Evolutionary conservation across 768 basidiomycete species (phyloP).

Genomic region (Kockovaella imperatae): DNA sequence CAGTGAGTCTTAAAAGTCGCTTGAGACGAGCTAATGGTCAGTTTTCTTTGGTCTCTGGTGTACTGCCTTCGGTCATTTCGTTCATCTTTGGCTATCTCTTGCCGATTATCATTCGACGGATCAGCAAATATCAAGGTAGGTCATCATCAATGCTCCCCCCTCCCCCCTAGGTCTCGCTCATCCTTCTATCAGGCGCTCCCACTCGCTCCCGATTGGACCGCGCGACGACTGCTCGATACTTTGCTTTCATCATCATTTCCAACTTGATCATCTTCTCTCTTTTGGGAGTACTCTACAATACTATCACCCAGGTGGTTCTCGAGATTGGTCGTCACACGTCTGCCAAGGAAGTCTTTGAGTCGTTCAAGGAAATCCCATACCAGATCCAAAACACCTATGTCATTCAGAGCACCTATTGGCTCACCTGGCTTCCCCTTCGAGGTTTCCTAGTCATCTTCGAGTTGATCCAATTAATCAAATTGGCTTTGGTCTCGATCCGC

Average conservation of each 20-base stretch:
- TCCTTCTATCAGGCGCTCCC: constrained; percentile 53
- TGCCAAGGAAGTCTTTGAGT: constrained; percentile 49
- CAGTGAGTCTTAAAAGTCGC: constrained; percentile 17
- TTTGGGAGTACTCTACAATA: constrained; percentile 72
- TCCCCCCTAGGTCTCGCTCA: no score
- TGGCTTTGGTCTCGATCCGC: constrained; percentile 49
- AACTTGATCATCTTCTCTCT: constrained; percentile 91
- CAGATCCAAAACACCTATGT: constrained; percentile 80
- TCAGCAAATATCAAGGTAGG: constrained; percentile 62
- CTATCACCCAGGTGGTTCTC: constrained; percentile 46
- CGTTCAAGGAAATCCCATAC: constrained; percentile 32
- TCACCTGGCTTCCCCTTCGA: constrained; percentile 88
- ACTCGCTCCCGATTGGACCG: constrained; percentile 78
- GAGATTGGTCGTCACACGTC: constrained; percentile 52
- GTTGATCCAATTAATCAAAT: constrained; percentile 86
- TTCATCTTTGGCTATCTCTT: constrained; percentile 83
- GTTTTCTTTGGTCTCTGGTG: constrained; percentile 84
- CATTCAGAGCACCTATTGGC: constrained; percentile 67
- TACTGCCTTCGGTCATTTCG: constrained; percentile 80
- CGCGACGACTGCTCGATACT: constrained; percentile 85
- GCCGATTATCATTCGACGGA: constrained; percentile 81
- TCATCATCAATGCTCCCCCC: constrained; percentile 5
- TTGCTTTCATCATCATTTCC: constrained; percentile 84
- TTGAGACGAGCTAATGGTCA: constrained; percentile 14
- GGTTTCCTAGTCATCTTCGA: constrained; percentile 94